These are phyloP conservation scores for Russula sp. DNA, from an alignment of 768 basidiomycete species.

Conservation along the genomic window DNA sequence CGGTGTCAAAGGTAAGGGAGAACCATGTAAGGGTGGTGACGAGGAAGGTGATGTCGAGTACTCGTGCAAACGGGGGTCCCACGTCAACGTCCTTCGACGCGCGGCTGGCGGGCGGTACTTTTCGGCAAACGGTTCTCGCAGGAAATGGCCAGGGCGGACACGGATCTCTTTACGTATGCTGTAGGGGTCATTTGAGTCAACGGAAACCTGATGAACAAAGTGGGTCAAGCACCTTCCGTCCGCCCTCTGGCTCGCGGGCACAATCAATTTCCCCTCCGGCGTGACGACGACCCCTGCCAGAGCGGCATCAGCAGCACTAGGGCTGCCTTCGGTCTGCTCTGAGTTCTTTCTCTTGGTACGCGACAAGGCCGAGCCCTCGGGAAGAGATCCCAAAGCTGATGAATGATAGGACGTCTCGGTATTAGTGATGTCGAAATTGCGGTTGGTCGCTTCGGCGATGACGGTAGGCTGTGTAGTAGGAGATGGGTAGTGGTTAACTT, in stretches of 20 bases:
- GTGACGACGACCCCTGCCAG: conserved; percentile 5
- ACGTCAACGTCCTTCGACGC: conserved; percentile 13
- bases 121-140: conserved; percentile 1
- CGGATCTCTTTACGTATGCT: conserved; percentile 13
- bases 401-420: not conserved
- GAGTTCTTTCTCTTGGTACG: not conserved
- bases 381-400: not conserved
- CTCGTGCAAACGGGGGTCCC: not conserved
- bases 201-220: not conserved
- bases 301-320: not conserved
- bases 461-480: not conserved
- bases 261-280: conserved; percentile 1
- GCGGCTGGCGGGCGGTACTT: conserved; percentile 11
- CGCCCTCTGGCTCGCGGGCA: conserved; percentile 13
- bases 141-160: not conserved
- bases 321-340: not conserved
- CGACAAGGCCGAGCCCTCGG: not conserved
- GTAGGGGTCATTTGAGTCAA: not conserved
- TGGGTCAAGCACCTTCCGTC: conserved; percentile 6
- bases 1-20: not conserved
- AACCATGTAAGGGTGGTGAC: not conserved
- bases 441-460: not conserved
- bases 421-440: not conserved
- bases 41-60: not conserved
- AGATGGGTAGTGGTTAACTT: not conserved